Evolutionary conservation across 768 basidiomycete species (phyloP).

Genomic region (Suillus subalutaceus): DNA sequence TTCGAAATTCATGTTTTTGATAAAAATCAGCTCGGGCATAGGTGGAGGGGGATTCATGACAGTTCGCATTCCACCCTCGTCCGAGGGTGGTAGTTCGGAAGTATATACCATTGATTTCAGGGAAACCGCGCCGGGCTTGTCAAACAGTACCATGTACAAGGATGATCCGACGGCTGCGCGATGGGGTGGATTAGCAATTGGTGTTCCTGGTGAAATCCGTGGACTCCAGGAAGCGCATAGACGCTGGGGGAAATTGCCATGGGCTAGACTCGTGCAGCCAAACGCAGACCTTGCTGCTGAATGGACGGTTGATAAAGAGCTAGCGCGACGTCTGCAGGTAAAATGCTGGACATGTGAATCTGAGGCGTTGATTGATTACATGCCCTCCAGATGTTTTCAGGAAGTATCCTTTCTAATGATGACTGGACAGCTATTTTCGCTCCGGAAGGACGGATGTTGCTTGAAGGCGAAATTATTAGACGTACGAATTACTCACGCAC

Average conservation of each 20-base stretch:
- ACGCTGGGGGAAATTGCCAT: slow-evolving; percentile 80
- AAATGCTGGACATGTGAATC: slow-evolving; percentile 23
- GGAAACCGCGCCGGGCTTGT: slow-evolving; percentile 76
- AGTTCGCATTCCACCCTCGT: slow-evolving; percentile 67
- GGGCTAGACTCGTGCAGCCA: slow-evolving; percentile 79
- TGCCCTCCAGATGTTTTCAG: slow-evolving; percentile 40
- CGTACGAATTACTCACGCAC: slow-evolving; percentile 80
- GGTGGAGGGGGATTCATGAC: slow-evolving; percentile 91
- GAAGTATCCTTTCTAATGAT: slow-evolving; percentile 64
- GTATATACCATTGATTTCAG: slow-evolving; percentile 85
- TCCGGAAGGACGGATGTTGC: slow-evolving; percentile 67
- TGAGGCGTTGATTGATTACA: slow-evolving; percentile 9
- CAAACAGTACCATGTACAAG: slow-evolving; percentile 79
- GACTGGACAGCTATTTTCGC: slow-evolving; percentile 89
- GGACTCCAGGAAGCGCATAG: slow-evolving; percentile 85
- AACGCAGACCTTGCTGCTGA: slow-evolving; percentile 73
- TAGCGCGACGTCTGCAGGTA: slow-evolving; percentile 74
- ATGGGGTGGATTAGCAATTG: slow-evolving; percentile 86
- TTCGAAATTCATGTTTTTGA: slow-evolving; percentile 14
- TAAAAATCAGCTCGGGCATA: slow-evolving; percentile 63
- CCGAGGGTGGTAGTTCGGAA: slow-evolving; percentile 48
- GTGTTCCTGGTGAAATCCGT: slow-evolving; percentile 87
- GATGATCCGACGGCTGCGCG: slow-evolving; percentile 52
- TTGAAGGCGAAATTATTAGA: slow-evolving; percentile 73
- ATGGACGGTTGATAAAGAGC: slow-evolving; percentile 79